These are phyloP conservation scores for Mycena alexandri DNA, from an alignment of 768 basidiomycete genomes.

Conservation along the genomic window DNA sequence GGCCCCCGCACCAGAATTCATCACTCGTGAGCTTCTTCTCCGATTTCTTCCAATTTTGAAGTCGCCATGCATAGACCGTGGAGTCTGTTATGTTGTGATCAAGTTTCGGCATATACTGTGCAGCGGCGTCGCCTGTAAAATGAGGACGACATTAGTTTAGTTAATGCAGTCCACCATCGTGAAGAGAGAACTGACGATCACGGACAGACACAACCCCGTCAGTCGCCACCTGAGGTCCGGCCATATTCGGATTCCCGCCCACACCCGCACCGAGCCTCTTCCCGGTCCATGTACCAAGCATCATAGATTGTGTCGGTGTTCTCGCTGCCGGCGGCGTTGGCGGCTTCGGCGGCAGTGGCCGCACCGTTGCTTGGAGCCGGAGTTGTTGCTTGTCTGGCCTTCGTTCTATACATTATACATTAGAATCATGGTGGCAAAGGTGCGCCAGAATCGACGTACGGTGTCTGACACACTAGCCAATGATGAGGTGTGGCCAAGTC, in stretches of 20 bases:
- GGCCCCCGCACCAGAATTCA: constrained; percentile 97
- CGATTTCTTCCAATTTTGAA: constrained; percentile 91
- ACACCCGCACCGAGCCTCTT: constrained; percentile 2
- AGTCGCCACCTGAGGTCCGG: background rate
- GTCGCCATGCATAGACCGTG: constrained; percentile 88
- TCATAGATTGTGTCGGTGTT: background rate
- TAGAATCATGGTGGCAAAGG: constrained; percentile 6
- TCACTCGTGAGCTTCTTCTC: constrained; percentile 95
- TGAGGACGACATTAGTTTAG: constrained; percentile 45
- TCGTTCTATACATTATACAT: constrained; percentile 10
- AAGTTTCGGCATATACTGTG: constrained; percentile 96
- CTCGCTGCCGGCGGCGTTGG: constrained; percentile 7
- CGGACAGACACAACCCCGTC: too few relatives aligned
- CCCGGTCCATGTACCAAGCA: background rate
- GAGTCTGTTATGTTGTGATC: constrained; percentile 98
- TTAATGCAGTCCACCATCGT: constrained; percentile 23
- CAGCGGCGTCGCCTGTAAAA: constrained; percentile 83
- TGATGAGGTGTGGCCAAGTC: background rate
- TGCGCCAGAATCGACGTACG: background rate
- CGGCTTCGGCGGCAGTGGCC: constrained; percentile 12
- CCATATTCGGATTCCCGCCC: background rate
- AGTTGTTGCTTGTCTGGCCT: constrained; percentile 8
- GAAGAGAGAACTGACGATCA: constrained; percentile 31
- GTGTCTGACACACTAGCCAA: too few relatives aligned
- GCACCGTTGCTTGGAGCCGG: constrained; percentile 8